These are phyloP conservation scores for Hypsizygus ulmarius DNA, from an alignment of 1,284 basidiomycete genomes.

Conservation along the genomic window DNA sequence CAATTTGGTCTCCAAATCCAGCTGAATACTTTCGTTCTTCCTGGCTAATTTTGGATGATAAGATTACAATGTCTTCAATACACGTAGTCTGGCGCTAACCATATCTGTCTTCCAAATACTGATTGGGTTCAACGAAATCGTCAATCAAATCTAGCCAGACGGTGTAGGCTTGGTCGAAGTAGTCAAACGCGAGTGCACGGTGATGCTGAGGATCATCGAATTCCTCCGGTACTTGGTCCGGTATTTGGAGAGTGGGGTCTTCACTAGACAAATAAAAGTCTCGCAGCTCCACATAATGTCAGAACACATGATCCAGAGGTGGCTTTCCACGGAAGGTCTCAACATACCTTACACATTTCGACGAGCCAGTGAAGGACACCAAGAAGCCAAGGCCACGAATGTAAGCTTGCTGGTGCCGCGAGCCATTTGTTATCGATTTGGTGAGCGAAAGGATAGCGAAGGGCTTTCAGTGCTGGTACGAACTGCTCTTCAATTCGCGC, in stretches of 20 bases:
- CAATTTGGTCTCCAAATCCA: constrained; percentile 57
- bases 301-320: neutral
- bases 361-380: constrained; percentile 88
- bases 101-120: constrained; percentile 70
- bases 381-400: constrained; percentile 79
- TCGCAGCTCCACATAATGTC: constrained; percentile 33
- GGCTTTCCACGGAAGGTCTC: neutral
- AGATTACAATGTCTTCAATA: neutral
- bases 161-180: constrained; percentile 67
- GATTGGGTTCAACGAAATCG: constrained; percentile 68
- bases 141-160: constrained; percentile 73
- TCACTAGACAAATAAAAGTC: constrained; percentile 56
- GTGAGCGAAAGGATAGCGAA: constrained; percentile 75
- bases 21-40: constrained; percentile 62
- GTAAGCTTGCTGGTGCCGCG: constrained; percentile 80
- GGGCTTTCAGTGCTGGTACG: constrained; percentile 65
- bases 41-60: constrained; percentile 40
- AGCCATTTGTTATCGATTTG: constrained; percentile 79
- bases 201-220: constrained; percentile 75
- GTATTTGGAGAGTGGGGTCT: constrained; percentile 64
- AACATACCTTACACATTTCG: constrained; percentile 69
- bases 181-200: constrained; percentile 73
- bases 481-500: constrained; percentile 81
- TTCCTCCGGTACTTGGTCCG: constrained; percentile 59
- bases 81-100: constrained; percentile 41